Base-by-base conservation (phyloP, 2,329 filamentous ascomycete species). In the Alternaria viburni region DNA sequence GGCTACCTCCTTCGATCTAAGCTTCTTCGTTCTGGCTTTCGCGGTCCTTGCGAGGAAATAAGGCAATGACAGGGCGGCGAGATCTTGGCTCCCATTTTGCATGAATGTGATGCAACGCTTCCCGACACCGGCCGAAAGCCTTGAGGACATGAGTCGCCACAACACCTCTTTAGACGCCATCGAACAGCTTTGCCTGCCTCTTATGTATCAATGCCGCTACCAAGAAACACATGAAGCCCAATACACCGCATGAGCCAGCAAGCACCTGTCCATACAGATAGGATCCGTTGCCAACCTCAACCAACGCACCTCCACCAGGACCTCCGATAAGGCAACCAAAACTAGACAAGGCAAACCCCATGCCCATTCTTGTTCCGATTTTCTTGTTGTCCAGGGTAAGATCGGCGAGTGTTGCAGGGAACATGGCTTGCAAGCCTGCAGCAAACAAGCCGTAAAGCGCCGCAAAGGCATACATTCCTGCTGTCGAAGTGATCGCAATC, bases 361-460 rank as follows among this genome's bases (percentile, higher is more conserved):
- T 83, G 4, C 84, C 83, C n/a, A 85, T 72, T 17, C 84, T 70
- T 4, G 82, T 83, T 8, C 84, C 84, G 5, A 84, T 64, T 49
- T 72, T 74, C 54, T 71, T 71, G 59, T 82, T 68, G 54, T 85
- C 81, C 1, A 76, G 72, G 1, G 82, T 82, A 25, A 86, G 74
- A 28, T 76, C 78, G 2, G 81, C 79, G 12, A 85, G 70, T 0
- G 82, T 81, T 0, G 82, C 79, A 2, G 81, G 79, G 1, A 81
- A 79, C 23, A 86, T 73, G 5, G 80, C 79, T 50, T 85, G 80
- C 11, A 85, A 74, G 4, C 77, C 80, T 6, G 83, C 83, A 2
- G 82, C 81, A 57, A 83, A 81, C 65, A 86, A 83, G 5, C 84
- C 84, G 61, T 83, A 85, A 52, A 84, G 63, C 3, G 82, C 71